A percentile compares a stretch with the other conserved stretches of the same genome.
These are phyloP conservation scores for Eimeria falciformis DNA, from an alignment of 169 alveolate genomes.

Conservation along the genomic window DNA sequence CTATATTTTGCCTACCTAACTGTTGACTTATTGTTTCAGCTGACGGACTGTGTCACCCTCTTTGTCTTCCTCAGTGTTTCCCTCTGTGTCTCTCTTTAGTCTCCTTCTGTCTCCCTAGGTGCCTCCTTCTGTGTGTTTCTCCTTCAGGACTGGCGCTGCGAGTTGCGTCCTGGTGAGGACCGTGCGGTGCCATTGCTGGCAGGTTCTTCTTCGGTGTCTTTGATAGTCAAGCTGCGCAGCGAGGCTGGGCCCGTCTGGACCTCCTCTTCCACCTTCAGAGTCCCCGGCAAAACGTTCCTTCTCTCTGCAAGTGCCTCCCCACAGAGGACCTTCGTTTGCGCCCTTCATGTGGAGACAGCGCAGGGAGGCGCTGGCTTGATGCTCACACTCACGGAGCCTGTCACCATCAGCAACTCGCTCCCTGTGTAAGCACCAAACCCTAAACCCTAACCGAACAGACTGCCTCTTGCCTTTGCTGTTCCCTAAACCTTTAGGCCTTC, in stretches of 20 bases:
- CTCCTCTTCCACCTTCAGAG: constrained; percentile 33
- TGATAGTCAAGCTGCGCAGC: constrained; percentile 51
- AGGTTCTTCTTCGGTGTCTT: constrained; percentile 31
- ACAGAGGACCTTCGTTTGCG: constrained; percentile 67
- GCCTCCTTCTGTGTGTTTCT: neutral
- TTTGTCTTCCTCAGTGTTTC: neutral
- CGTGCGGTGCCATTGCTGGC: constrained; percentile 58
- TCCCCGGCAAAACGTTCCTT: neutral
- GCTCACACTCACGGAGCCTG: constrained; percentile 60
- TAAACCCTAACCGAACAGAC: too few relatives aligned
- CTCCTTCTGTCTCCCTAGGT: neutral
- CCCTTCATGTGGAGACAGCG: constrained; percentile 12
- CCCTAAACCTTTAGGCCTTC: too few relatives aligned
- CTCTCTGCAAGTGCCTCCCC: constrained; percentile 67
- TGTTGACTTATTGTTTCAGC: too few relatives aligned
- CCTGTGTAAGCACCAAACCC: constrained; percentile 25
- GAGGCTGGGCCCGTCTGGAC: constrained; percentile 74
- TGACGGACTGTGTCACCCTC: neutral
- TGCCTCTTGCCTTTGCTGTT: too few relatives aligned
- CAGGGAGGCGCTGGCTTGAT: constrained; percentile 4
- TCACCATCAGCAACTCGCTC: constrained; percentile 42
- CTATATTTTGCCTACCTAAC: too few relatives aligned
- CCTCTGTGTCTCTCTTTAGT: neutral
- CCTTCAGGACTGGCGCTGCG: constrained; percentile 72
- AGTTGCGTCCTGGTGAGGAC: constrained; percentile 41